These are phyloP conservation scores for Haematococcus sp. DNA, from an alignment of 139 green algal species.

Conservation along the genomic window DNA sequence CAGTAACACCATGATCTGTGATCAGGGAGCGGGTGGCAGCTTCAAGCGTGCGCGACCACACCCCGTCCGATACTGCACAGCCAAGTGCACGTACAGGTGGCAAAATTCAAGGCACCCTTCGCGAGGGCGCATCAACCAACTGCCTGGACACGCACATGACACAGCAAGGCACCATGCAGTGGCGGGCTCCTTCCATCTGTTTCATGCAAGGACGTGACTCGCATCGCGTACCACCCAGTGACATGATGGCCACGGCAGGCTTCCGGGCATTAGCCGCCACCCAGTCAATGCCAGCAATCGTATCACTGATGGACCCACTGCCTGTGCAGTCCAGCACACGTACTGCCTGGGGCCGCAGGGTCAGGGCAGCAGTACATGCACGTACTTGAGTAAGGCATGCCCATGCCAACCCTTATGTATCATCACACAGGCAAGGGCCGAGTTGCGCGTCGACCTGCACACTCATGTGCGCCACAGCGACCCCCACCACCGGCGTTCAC, in stretches of 20 bases:
- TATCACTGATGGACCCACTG: constrained; percentile 59
- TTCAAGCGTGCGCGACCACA: constrained; percentile 39
- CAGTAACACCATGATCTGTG: constrained; percentile 40
- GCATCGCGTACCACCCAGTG: constrained; percentile 51
- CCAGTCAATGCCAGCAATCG: constrained; percentile 68
- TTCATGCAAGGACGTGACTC: no score
- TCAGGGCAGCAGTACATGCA: not conserved
- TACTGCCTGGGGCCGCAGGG: constrained; percentile 33
- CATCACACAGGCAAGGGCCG: no score
- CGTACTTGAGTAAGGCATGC: not conserved
- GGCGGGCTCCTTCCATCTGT: no score
- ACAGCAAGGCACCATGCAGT: no score
- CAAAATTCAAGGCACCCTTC: no score
- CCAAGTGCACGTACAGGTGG: no score
- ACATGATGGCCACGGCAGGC: constrained; percentile 69
- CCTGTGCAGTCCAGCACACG: constrained; percentile 76
- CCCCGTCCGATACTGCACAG: constrained; percentile 30
- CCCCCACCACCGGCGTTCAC: no score
- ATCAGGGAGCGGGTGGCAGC: constrained; percentile 33
- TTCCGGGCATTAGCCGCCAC: constrained; percentile 50
- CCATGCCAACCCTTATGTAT: no score
- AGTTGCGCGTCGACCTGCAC: no score
- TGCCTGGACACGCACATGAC: no score
- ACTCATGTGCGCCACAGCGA: no score
- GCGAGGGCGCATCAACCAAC: no score